Evolutionary conservation across 805 yeast species (phyloP).

Genomic region (Pichia occidentalis): DNA sequence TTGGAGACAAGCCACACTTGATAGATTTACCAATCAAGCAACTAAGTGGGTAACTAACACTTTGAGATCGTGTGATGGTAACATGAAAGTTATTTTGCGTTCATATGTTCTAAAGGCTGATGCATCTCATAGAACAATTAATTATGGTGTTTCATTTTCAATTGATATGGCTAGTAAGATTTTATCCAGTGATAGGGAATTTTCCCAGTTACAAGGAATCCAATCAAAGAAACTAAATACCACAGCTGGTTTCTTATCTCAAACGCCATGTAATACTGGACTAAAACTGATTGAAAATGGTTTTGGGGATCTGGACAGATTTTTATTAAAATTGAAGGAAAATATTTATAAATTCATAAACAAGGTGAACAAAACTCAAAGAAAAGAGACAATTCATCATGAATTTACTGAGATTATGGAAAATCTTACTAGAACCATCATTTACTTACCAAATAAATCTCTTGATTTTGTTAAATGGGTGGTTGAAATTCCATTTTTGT

Average conservation of each 20-base stretch:
- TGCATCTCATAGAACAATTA: constrained; percentile 32
- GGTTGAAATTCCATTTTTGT: constrained; percentile 64
- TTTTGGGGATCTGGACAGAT: constrained; percentile 31
- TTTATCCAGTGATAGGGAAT: constrained; percentile 59
- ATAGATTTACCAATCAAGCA: constrained; percentile 51
- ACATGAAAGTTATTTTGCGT: constrained; percentile 73
- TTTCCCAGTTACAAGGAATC: constrained; percentile 37
- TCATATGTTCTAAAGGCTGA: constrained; percentile 52
- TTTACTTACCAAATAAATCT: constrained; percentile 33
- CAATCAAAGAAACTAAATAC: constrained; percentile 40
- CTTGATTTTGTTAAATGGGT: constrained; percentile 45
- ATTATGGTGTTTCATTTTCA: constrained; percentile 86
- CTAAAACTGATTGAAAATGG: constrained; percentile 19
- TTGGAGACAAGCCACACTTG: constrained; percentile 68
- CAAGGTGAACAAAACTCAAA: neutral
- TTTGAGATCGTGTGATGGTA: constrained; percentile 55
- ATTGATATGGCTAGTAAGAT: constrained; percentile 78
- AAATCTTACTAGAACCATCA: constrained; percentile 32
- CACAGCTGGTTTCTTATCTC: constrained; percentile 68
- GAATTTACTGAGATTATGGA: constrained; percentile 40
- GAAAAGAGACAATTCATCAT: constrained; percentile 14
- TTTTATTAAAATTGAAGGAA: constrained; percentile 12
- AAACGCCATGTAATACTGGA: constrained; percentile 57
- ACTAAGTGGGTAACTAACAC: constrained; percentile 60
- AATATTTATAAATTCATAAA: constrained; percentile 11